Percentiles rank a stretch among this genome's conserved stretches.
Conservation (phyloP, 2,329 filamentous ascomycete genomes). For the Westerdykella sp. region DNA sequence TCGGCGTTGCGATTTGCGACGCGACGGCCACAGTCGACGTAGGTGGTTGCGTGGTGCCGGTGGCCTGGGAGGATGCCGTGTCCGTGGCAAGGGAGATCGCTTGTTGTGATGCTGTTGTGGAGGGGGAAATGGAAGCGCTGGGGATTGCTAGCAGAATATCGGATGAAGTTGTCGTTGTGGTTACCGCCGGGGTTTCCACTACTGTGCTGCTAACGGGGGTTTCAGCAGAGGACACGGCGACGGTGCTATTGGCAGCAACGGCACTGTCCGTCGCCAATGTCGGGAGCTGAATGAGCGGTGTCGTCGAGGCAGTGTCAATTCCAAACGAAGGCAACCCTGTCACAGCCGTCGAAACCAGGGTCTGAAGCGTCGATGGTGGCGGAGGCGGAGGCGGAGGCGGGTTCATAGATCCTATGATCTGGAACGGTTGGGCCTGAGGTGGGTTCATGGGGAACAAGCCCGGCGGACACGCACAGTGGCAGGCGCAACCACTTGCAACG, state of each 20-base stretch:
- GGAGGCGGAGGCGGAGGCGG: conserved; percentile 9
- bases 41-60: background rate
- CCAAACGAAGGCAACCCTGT: no score
- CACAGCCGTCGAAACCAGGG: conserved; percentile 1
- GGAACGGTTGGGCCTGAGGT: conserved; percentile 22
- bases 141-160: background rate
- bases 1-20: background rate
- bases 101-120: background rate
- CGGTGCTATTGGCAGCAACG: conserved; percentile 11
- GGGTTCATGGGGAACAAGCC: conserved; percentile 28
- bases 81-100: background rate
- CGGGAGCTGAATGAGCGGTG: conserved; percentile 16
- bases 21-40: background rate
- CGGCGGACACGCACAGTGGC: conserved; percentile 26
- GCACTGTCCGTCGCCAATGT: conserved; percentile 16
- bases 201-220: no score
- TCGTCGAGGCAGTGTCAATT: conserved; percentile 6
- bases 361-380: conserved; percentile 18
- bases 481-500: conserved; percentile 19
- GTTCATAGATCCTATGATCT: conserved; percentile 10
- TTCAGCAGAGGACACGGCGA: conserved; percentile 3
- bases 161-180: no score
- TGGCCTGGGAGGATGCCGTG: background rate
- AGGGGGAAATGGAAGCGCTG: background rate
- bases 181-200: no score